Evolutionary conservation across 2,329 filamentous ascomycete species (phyloP), one percentile per base, ranked within the genome.

Genomic region (Ophiostoma quercus): DNA sequence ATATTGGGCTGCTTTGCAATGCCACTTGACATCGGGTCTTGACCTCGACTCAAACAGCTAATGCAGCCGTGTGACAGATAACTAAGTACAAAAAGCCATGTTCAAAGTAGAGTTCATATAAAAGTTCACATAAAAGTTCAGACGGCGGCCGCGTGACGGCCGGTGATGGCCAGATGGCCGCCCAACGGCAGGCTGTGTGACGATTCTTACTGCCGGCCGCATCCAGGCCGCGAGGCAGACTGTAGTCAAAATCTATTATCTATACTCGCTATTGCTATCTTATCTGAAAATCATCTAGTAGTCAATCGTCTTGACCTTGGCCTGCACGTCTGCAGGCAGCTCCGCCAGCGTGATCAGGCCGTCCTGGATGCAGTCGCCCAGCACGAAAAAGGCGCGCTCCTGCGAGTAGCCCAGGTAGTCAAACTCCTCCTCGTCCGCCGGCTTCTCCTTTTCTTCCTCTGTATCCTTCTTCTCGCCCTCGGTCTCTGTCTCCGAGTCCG

Each of bases 341-440:
- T 97, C 92, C 74, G 94, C 90, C 72, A 83, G 79, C 77, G 85
- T 87, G 54, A 95, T 83, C 54, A 99, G 80, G 0, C 93, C 93
- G 79, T 96, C 79, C 69, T 84, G 82, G 70, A 98, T 81, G 68
- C 92, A 88, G 80, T 99, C 95, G 1, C 93, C 94, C 91, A 94
- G 96, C 80, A 99, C 95, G 79, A 97, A 95, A 81, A 95, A 84
- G 0, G 92, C 94, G 16, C 95, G 85, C 74, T 97, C 92, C 79
- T 97, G 92, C 8, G 95, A 89, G 79, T 98, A 99, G 12, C 86
- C 87, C 32, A 99, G 83, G 78, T 98, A 99, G 79, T 99, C 94
- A 77, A 98, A 99, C 76, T 92, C 91, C 62, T 92, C 91, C 8
- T 25, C 67, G 25, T 43, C 68, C 63, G 6, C 72, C 77, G 76